Evolutionary conservation across 768 basidiomycete species (phyloP), one percentile per base, ranked within the genome.

Genomic region (Calocybe gangraenosa): DNA sequence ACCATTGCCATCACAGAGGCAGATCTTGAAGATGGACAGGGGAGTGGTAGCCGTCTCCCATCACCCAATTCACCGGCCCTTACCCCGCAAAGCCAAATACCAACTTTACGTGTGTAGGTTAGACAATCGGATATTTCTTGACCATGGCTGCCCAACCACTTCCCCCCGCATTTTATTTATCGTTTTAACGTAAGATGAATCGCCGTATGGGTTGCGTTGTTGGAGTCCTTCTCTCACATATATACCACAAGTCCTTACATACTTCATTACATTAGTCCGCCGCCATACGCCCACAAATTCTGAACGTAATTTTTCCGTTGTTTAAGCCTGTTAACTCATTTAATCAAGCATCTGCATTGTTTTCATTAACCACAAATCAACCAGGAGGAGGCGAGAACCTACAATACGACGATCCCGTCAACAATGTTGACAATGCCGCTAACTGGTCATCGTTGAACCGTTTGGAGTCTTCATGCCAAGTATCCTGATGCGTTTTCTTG

Each of bases 321-420:
- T 32, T 37, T 20, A 48, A 36, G 34, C 6, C 14, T 7, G 7
- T 5, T 37, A 44, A 20, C 25, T n/a, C 19, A 36, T 22, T 45
- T 33, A 35, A 41, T 44, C 42, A 52, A 18, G 58, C 55, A 45
- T 56, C 59, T 52, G 49, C 31, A 34, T 52, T 20, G 34, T 31
- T 25, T 25, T 50, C 31, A 49, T 43, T 28, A 45, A 42, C 14
- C 17, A 35, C 30, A 44, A 56, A 47, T 52, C 8, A 47, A 38
- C 44, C 53, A 48, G 46, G 36, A 19, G 19, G 23, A 19, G 20
- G 22, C 15, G 4, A 35, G 11, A 14, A 66, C 82, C 53, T 49
- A 86, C 85, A 90, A 60, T 90, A 90, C 11, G 86, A 87, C 15
- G 88, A 91, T 14, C 92, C 92, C 13, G 85, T 86, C 20, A 93